Conservation (phyloP, 345 rosid species). For the Populus euphratica region DNA sequence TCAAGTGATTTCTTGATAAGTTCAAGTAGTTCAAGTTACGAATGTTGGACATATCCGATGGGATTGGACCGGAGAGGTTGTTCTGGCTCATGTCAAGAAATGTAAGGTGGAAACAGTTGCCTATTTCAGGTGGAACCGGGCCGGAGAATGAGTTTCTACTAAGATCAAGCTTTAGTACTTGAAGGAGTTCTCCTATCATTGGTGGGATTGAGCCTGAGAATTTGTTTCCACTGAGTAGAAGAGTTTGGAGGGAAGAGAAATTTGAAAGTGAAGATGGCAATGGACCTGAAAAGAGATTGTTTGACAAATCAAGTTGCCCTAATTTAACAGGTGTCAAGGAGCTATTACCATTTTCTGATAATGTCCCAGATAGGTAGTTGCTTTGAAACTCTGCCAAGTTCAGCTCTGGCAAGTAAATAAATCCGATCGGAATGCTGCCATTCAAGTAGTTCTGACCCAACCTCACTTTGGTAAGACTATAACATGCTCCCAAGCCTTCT, state of each 20-base stretch:
- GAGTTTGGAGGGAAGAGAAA: slow-evolving; percentile 64
- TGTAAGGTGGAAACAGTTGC: slow-evolving; percentile 33
- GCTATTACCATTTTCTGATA: slow-evolving; percentile 19
- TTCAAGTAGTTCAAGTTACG: slow-evolving; percentile 71
- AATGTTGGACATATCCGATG: slow-evolving; percentile 50
- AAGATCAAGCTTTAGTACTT: slow-evolving; percentile 23
- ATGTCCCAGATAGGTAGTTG: slow-evolving; percentile 54
- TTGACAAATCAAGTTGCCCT: slow-evolving; percentile 64
- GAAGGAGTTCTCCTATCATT: slow-evolving; percentile 23
- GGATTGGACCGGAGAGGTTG: slow-evolving; percentile 65
- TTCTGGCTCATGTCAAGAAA: slow-evolving; percentile 63
- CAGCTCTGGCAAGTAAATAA: slow-evolving; percentile 64
- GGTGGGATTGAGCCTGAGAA: slow-evolving; percentile 47
- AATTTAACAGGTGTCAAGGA: slow-evolving; percentile 35
- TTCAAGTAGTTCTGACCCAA: slow-evolving; percentile 77
- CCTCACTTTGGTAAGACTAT: slow-evolving; percentile 59
- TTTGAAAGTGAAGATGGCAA: slow-evolving; percentile 64
- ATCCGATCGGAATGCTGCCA: slow-evolving; percentile 63
- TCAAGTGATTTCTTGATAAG: slow-evolving; percentile 72
- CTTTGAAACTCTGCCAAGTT: slow-evolving; percentile 71
- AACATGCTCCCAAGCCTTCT: slow-evolving; percentile 61
- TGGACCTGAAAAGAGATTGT: slow-evolving; percentile 64
- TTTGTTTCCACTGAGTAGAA: slow-evolving; percentile 56
- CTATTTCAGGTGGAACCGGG: slow-evolving; percentile 58
- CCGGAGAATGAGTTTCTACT: slow-evolving; percentile 29